Percentiles rank a stretch among this genome's conserved stretches.
Evolutionary conservation across 139 green algal species (phyloP).

Genomic region (Zygnema cylindricum): DNA sequence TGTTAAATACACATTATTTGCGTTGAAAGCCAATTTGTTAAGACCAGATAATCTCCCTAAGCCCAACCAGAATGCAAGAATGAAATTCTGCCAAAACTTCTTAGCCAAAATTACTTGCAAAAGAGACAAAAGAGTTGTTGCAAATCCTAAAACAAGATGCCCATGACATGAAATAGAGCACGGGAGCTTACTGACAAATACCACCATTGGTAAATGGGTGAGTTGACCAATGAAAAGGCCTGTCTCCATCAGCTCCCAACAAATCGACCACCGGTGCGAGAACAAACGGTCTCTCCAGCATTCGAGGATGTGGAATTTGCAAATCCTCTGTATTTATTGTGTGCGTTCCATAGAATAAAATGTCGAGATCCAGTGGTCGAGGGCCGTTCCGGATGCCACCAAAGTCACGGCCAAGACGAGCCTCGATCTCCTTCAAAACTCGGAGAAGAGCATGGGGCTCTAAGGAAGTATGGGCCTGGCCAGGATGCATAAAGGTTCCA

Average conservation of each 20-base stretch:
- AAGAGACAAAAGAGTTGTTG: too few relatives aligned
- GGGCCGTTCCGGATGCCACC: slow-evolving; percentile 76
- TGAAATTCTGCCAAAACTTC: too few relatives aligned
- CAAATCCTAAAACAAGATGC: too few relatives aligned
- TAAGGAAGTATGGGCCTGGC: slow-evolving; percentile 9
- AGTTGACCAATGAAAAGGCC: slow-evolving; percentile 1
- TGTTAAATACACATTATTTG: too few relatives aligned
- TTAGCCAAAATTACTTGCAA: too few relatives aligned
- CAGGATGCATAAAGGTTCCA: too few relatives aligned
- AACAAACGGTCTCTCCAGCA: slow-evolving; percentile 85
- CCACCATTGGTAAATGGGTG: slow-evolving; percentile 42
- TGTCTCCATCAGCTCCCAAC: neutral
- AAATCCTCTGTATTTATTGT: slow-evolving; percentile 58
- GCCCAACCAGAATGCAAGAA: too few relatives aligned
- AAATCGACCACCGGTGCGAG: slow-evolving; percentile 82
- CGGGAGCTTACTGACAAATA: slow-evolving; percentile 24
- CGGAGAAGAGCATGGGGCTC: slow-evolving; percentile 23
- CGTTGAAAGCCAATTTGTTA: too few relatives aligned
- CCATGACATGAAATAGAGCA: too few relatives aligned
- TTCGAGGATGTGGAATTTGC: slow-evolving; percentile 77
- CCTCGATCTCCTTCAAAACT: slow-evolving; percentile 36
- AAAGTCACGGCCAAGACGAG: slow-evolving; percentile 31
- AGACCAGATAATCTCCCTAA: too few relatives aligned
- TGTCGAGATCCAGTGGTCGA: slow-evolving; percentile 92
- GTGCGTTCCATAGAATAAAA: slow-evolving; percentile 86